A percentile compares a stretch with the other conserved stretches of the same genome.
Evolutionary conservation across 2,329 filamentous ascomycete genomes (phyloP).

Genomic region (Aspergillus ibericus): DNA sequence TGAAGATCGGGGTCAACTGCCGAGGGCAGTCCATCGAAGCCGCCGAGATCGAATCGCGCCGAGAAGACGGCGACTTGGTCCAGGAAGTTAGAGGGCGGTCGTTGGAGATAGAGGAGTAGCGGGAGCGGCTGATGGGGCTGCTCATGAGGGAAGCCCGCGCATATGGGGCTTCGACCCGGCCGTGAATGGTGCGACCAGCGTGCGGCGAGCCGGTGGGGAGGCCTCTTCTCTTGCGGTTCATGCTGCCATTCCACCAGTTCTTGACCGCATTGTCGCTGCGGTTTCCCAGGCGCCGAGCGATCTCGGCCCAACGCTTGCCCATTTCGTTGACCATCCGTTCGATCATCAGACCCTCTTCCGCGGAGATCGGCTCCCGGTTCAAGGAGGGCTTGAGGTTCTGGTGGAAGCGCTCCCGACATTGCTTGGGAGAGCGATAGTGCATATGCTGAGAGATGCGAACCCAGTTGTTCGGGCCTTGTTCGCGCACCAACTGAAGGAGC

Average conservation of each 20-base stretch:
- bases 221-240: slow-evolving; percentile 71
- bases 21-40: slow-evolving; percentile 23
- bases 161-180: slow-evolving; percentile 44
- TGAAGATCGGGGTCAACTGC: slow-evolving; percentile 41
- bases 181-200: slow-evolving; percentile 33
- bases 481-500: slow-evolving; percentile 68
- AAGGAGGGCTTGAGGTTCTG: slow-evolving; percentile 82
- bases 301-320: slow-evolving; percentile 91
- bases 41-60: slow-evolving; percentile 27
- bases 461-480: slow-evolving; percentile 82
- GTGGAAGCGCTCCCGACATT: slow-evolving; percentile 91
- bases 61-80: slow-evolving; percentile 21
- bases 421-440: slow-evolving; percentile 79
- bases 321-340: slow-evolving; percentile 73
- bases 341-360: slow-evolving; percentile 70
- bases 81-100: slow-evolving; percentile 23
- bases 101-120: slow-evolving; percentile 28
- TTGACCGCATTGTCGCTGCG: slow-evolving; percentile 95
- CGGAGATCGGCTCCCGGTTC: slow-evolving; percentile 71
- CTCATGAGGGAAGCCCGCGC: slow-evolving; percentile 29
- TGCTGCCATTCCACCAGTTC: slow-evolving; percentile 96
- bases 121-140: slow-evolving; percentile 30
- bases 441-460: slow-evolving; percentile 78
- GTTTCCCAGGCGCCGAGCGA: slow-evolving; percentile 75
- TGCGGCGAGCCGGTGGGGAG: slow-evolving; percentile 39